Conservation (phyloP, 371 early-diverging fungal species). For the Fennellomyces sp. region DNA sequence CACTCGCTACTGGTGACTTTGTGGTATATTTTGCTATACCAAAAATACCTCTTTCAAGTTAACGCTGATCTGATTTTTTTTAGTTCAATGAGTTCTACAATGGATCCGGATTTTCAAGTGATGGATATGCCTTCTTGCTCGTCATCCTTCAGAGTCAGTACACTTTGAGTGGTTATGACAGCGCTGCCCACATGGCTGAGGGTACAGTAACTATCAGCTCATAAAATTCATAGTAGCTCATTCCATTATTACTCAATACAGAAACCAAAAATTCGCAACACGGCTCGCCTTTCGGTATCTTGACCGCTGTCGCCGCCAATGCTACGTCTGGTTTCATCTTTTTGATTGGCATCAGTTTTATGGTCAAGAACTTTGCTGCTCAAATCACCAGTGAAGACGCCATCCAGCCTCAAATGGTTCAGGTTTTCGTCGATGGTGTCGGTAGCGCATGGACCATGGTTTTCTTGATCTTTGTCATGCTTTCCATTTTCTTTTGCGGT, state of each 20-base stretch:
- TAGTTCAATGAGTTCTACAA: constrained; percentile 54
- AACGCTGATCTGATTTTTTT: constrained; percentile 10
- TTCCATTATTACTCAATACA: background rate
- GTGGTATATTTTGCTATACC: constrained; percentile 20
- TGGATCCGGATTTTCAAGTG: constrained; percentile 51
- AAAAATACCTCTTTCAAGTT: background rate
- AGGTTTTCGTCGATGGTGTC: constrained; percentile 70
- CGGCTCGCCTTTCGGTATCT: constrained; percentile 64
- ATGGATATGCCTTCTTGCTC: constrained; percentile 56
- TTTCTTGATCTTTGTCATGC: constrained; percentile 56
- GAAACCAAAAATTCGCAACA: constrained; percentile 68
- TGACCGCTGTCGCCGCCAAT: constrained; percentile 62
- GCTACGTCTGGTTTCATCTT: constrained; percentile 59
- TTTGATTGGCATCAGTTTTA: constrained; percentile 57
- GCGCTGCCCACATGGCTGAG: constrained; percentile 77
- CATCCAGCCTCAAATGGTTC: constrained; percentile 54
- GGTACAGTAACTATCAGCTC: constrained; percentile 21
- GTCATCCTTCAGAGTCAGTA: constrained; percentile 66
- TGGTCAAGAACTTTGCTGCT: constrained; percentile 52
- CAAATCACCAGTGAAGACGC: constrained; percentile 49
- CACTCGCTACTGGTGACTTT: constrained; percentile 36
- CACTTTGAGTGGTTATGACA: constrained; percentile 73
- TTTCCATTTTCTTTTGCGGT: constrained; percentile 62
- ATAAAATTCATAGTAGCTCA: too few relatives aligned
- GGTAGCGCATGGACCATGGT: constrained; percentile 58